These are phyloP conservation scores for Teratosphaeria pseudoeucalypti DNA, from an alignment of 2,329 filamentous ascomycete species.

Conservation along the genomic window DNA sequence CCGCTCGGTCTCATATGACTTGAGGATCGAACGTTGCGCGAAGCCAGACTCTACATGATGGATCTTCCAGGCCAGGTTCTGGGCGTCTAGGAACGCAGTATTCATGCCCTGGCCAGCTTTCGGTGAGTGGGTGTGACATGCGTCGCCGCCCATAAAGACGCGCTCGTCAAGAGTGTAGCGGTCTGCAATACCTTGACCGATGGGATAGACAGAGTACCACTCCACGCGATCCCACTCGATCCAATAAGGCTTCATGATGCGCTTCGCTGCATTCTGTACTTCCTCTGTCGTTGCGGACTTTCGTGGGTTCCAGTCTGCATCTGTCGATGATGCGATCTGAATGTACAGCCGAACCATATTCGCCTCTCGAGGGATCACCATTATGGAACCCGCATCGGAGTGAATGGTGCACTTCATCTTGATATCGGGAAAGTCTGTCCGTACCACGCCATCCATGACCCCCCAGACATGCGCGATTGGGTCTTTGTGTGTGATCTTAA, in stretches of 20 bases:
- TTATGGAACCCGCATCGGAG: constrained; percentile 53
- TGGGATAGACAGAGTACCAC: constrained; percentile 57
- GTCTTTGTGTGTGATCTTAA: constrained; percentile 55
- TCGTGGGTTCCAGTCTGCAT: constrained; percentile 50
- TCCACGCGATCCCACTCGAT: constrained; percentile 55
- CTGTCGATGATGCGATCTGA: constrained; percentile 53
- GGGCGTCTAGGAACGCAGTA: constrained; percentile 52
- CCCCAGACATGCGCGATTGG: constrained; percentile 56
- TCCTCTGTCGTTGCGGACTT: constrained; percentile 50
- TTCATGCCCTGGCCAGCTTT: constrained; percentile 58
- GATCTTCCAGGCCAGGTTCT: constrained; percentile 93
- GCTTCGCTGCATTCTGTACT: constrained; percentile 47
- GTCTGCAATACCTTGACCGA: constrained; percentile 56
- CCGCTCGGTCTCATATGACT: constrained; percentile 79
- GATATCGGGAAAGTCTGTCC: constrained; percentile 54
- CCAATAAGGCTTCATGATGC: constrained; percentile 49
- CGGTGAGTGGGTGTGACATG: constrained; percentile 52
- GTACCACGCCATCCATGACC: constrained; percentile 56
- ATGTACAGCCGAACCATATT: constrained; percentile 47
- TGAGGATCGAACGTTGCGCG: constrained; percentile 61
- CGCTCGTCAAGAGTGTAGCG: constrained; percentile 54
- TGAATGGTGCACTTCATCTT: constrained; percentile 61
- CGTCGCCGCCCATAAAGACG: constrained; percentile 56
- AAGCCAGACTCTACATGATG: constrained; percentile 81
- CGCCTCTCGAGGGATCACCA: constrained; percentile 49